Base-by-base conservation (phyloP, 2,329 filamentous ascomycete genomes). In the Chrysoporthe austroafricana region DNA sequence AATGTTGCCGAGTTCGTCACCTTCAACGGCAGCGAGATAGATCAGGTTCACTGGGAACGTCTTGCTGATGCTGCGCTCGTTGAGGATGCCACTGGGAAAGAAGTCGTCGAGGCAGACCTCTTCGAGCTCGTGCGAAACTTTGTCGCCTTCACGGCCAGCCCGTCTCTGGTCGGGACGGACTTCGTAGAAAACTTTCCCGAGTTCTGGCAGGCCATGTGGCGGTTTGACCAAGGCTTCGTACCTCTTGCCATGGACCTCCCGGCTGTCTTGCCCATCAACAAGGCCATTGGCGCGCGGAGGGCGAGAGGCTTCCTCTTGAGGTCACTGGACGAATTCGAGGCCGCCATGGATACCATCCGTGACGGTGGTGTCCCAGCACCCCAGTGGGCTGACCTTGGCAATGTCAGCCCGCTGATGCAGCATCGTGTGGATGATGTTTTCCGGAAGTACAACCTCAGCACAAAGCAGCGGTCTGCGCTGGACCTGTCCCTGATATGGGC, bases 121-220 rank as follows among this genome's bases (percentile, higher is more conserved):
- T 73, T 76, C 54, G 74, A 76, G 26, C 69, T 81, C 42, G 71
- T 76, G 3, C 77, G 75, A 16, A 77, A 77, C 66, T 81, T 79
- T 66, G 73, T 79, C 9, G 77, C 77, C 36, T 73, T 72, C 26
- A 76, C 78, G 2, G 75, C 78, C 9, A 79, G 75, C 14, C 70
- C 73, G 3, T 74, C 77, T 1, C 72, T 81, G 5, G 77, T 80
- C 59, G 80, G 80, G n/a, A 77, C 76, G 3, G 77, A 81, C 67
- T 80, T 82, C 71, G 74, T 80, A 57, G 75, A 80, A 39, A 79
- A 81, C 70, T 81, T 78, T 16, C 75, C 78, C 2, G 76, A 79
- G 0, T 75, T 81, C 26, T 79, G 78, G 74, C 70, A 77, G 44
- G 71, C 76, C 14, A 69, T 82, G 48, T 82, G 79, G 79, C 68